phyloP scores from a whole-genome alignment of 306 rosid genomes.

The Trichosanthes cucumerina region DNA sequence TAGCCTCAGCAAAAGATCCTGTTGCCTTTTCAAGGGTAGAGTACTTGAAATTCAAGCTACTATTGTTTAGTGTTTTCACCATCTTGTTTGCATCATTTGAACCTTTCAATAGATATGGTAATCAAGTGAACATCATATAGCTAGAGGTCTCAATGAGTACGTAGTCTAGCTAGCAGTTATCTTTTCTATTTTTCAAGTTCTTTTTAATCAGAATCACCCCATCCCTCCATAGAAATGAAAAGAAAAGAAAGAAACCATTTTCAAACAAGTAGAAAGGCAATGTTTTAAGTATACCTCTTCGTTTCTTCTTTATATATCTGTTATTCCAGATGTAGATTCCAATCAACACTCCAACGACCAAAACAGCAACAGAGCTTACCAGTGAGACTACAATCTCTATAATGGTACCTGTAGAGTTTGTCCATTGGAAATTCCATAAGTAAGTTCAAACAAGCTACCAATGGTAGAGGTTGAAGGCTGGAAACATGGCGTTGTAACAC shows the following conservation, averaged over 20 bases:
- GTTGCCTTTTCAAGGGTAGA: constrained; percentile 84
- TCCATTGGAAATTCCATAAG: background rate
- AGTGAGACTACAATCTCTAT: constrained; percentile 44
- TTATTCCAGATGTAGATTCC: constrained; percentile 66
- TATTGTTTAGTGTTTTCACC: constrained; percentile 51
- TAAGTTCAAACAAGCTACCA: background rate
- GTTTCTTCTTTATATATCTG: constrained; percentile 70
- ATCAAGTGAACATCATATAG: background rate
- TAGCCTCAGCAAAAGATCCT: constrained; percentile 36
- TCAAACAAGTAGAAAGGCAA: background rate
- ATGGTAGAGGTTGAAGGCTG: background rate
- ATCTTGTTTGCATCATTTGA: constrained; percentile 56
- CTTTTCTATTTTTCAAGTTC: background rate
- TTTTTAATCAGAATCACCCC: background rate
- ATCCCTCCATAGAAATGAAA: background rate
- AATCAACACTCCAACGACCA: constrained; percentile 31
- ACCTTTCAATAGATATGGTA: constrained; percentile 22
- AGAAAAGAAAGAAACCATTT: background rate
- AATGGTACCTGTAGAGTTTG: constrained; percentile 41
- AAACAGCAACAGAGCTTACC: constrained; percentile 55
- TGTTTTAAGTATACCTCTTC: constrained; percentile 46
- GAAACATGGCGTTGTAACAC: background rate
- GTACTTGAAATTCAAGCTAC: constrained; percentile 86
- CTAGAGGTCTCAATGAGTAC: background rate
- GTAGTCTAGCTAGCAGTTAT: background rate